Conservation (phyloP, 352 stramenopile species). For the Paralagenidium karlingii region DNA sequence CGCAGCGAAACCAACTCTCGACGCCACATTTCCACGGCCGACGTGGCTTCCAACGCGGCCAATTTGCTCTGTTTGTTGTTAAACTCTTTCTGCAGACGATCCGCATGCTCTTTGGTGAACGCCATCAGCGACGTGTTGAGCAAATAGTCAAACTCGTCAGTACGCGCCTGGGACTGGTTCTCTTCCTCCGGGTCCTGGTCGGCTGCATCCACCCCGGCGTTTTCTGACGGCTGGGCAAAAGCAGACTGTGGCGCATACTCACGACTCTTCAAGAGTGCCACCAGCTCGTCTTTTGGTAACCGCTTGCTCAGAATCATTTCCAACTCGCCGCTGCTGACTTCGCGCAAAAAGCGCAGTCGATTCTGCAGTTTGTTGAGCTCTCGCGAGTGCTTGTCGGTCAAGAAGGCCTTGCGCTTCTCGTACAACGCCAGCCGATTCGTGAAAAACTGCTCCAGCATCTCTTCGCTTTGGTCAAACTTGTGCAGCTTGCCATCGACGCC, state of each 20-base stretch:
- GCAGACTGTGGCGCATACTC: constrained; percentile 31
- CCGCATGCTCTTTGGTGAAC: constrained; percentile 93
- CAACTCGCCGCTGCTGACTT: constrained; percentile 89
- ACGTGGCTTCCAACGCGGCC: constrained; percentile 74
- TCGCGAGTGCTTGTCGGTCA: constrained; percentile 68
- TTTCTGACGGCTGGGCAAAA: constrained; percentile 36
- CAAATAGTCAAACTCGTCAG: constrained; percentile 94
- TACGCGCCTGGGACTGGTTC: not conserved
- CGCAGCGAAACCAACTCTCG: constrained; percentile 44
- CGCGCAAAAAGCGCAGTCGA: constrained; percentile 95
- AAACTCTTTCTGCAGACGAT: constrained; percentile 86
- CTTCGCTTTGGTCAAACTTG: constrained; percentile 84
- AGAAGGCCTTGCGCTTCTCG: constrained; percentile 59
- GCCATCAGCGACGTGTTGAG: constrained; percentile 97
- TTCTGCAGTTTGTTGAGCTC: constrained; percentile 89
- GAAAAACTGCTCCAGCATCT: constrained; percentile 93
- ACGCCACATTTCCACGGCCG: constrained; percentile 82
- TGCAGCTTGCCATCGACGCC: constrained; percentile 83
- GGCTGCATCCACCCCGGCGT: constrained; percentile 12
- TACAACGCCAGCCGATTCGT: constrained; percentile 86
- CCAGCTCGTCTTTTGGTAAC: constrained; percentile 43
- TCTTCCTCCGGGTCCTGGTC: constrained; percentile 1
- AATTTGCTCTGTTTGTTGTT: constrained; percentile 82
- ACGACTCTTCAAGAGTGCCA: constrained; percentile 31
- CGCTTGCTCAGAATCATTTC: constrained; percentile 79